Base-by-base conservation (phyloP, 176 grass and related monocot species). In the Carex pumila region DNA sequence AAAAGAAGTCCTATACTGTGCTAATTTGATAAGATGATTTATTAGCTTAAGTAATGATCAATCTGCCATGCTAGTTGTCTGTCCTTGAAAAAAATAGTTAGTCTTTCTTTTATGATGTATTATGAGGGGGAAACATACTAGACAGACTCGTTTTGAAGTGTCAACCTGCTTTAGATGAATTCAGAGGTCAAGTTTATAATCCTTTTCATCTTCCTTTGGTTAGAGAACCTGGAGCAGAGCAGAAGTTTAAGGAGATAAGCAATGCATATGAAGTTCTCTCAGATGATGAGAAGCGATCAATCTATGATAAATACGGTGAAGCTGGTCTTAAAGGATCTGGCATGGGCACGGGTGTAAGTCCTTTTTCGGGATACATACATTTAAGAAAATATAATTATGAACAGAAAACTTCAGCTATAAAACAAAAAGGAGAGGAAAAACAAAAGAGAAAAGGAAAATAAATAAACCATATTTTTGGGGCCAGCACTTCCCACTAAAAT, bases 221-320 rank as follows among this genome's bases (percentile, higher is more conserved):
- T 87, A 99, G 96, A 70, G 96, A 99, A 85, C 80, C 96, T 88
- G 89, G 91, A 53, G 93, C 96, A 53, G 96, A 98, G 80, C 89
- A 95, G 41, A 99, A 93, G 82, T 99, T 99, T 79, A 99, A 99
- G 88, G 93, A 99, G 0, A 99, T 99, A 39, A 99, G 96, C 65
- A 99, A 95, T 87, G 96, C 96, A 14, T 99, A 99, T 85, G 96
- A 99, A 92, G 96, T 99, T 84, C 86, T 99, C 55, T 99, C 93
- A 47, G 96, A 99, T 90, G 96, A 94, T 82, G 96, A 99, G 75
- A 99, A 99, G 86, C 85, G 91, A 81, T 76, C 91, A 32, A 89
- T 99, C 71, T 99, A 99, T 92, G 96, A 99, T 81, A 94, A 85
- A 85, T 95, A 99, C 62, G 96, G 96, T 84, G 96, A 99, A 95